Conservation (phyloP, 371 early-diverging fungal genomes). For the Neoconidiobolus thromboides region DNA sequence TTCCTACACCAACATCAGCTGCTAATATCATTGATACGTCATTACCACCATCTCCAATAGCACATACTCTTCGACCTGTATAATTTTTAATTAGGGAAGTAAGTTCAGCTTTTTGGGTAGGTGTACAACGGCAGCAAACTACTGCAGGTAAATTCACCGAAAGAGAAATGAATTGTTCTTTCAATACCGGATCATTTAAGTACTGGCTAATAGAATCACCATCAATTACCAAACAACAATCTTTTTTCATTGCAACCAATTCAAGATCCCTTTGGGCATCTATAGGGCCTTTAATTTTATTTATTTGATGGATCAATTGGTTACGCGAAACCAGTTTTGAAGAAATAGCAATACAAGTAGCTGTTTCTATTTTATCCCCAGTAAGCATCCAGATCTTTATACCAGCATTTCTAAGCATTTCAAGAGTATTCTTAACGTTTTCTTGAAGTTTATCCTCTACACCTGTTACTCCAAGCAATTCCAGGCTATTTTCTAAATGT, state of each 20-base stretch:
- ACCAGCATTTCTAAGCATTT: constrained; percentile 88
- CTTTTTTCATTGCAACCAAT: constrained; percentile 29
- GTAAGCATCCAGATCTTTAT: constrained; percentile 99
- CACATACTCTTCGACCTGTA: constrained; percentile 62
- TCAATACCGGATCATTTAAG: constrained; percentile 15
- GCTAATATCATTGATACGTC: constrained; percentile 99
- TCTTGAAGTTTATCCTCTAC: constrained; percentile 98
- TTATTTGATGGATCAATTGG: constrained; percentile 57
- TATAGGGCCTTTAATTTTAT: constrained; percentile 20
- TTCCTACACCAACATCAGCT: constrained; percentile 94
- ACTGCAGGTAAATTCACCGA: constrained; percentile 72
- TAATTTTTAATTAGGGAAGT: constrained; percentile 65
- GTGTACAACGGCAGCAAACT: constrained; percentile 96
- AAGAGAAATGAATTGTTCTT: constrained; percentile 65
- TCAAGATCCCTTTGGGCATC: constrained; percentile 32
- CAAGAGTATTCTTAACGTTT: constrained; percentile 81
- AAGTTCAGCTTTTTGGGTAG: constrained; percentile 98
- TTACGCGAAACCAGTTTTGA: constrained; percentile 81
- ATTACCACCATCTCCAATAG: constrained; percentile 99
- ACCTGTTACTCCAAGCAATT: constrained; percentile 94
- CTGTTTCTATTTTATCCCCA: constrained; percentile 98
- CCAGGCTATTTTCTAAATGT: constrained; percentile 70
- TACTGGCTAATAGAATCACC: constrained; percentile 21
- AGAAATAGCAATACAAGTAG: constrained; percentile 92
- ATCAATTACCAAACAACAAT: constrained; percentile 89